Evolutionary conservation across 2,329 filamentous ascomycete genomes (phyloP).

Genomic region (Talaromyces atroroseus): DNA sequence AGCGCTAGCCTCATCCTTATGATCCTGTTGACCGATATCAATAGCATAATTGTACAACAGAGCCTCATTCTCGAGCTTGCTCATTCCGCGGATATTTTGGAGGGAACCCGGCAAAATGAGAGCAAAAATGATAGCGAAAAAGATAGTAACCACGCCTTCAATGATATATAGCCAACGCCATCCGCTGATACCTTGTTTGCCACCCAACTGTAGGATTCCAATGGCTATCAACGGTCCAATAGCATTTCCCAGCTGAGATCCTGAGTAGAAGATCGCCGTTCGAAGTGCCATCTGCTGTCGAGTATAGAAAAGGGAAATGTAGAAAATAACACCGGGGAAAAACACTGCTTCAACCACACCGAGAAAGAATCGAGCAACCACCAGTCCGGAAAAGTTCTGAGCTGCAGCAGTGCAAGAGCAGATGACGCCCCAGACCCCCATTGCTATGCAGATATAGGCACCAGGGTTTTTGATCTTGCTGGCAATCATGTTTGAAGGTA

Average conservation of each 20-base stretch:
- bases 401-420: conserved; percentile 8
- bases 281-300: conserved; percentile 18
- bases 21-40: conserved; percentile 26
- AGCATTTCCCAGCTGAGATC: conserved; percentile 39
- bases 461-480: conserved; percentile 6
- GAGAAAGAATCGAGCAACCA: conserved; percentile 38
- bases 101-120: conserved; percentile 56
- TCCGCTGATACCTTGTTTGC: conserved; percentile 34
- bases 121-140: conserved; percentile 48
- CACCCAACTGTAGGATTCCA: conserved; percentile 30
- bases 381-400: conserved; percentile 7
- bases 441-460: conserved; percentile 9
- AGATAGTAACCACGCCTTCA: conserved; percentile 31
- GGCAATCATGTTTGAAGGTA: conserved; percentile 14
- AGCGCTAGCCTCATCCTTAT: conserved; percentile 21
- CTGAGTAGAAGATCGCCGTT: conserved; percentile 38
- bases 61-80: conserved; percentile 32
- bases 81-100: conserved; percentile 33
- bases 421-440: conserved; percentile 11
- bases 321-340: conserved; percentile 62
- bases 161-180: conserved; percentile 50
- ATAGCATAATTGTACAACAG: conserved; percentile 33
- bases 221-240: conserved; percentile 38
- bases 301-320: conserved; percentile 65
- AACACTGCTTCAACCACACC: conserved; percentile 61